Conservation (phyloP, 495 filamentous ascomycete genomes). For the Aspergillus sparsus region DNA sequence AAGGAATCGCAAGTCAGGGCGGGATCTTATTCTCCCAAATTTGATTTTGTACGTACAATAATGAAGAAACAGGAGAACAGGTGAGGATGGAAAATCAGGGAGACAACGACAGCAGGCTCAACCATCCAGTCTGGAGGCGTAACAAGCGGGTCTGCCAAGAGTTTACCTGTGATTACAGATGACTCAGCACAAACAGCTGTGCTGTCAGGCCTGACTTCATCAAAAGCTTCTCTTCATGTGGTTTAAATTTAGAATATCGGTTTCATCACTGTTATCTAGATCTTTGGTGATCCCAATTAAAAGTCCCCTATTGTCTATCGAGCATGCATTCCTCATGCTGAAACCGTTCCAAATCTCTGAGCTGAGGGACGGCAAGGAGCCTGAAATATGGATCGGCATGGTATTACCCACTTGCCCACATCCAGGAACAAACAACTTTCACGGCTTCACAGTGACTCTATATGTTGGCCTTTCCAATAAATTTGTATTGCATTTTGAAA, state of each 20-base stretch:
- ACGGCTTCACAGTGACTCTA: neutral
- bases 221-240: neutral
- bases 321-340: neutral
- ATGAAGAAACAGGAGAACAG: slow-evolving; percentile 23
- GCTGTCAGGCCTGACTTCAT: neutral
- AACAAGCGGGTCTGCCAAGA: slow-evolving; percentile 49
- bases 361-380: neutral
- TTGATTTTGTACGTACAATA: slow-evolving; percentile 9
- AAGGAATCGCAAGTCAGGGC: slow-evolving; percentile 3
- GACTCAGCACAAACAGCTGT: slow-evolving; percentile 26
- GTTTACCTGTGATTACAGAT: slow-evolving; percentile 15
- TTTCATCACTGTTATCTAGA: neutral
- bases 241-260: neutral
- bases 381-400: slow-evolving; percentile 8
- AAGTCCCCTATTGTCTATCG: neutral
- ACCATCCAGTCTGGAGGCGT: slow-evolving; percentile 30
- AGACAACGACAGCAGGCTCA: slow-evolving; percentile 25
- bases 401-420: neutral
- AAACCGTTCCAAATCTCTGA: neutral
- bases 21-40: slow-evolving; percentile 5
- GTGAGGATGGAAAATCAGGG: slow-evolving; percentile 25
- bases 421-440: neutral
- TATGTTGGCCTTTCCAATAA: neutral
- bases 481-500: neutral
- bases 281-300: neutral